Base-by-base conservation (phyloP, 1,284 basidiomycete genomes). In the Neolentinus lepideus region DNA sequence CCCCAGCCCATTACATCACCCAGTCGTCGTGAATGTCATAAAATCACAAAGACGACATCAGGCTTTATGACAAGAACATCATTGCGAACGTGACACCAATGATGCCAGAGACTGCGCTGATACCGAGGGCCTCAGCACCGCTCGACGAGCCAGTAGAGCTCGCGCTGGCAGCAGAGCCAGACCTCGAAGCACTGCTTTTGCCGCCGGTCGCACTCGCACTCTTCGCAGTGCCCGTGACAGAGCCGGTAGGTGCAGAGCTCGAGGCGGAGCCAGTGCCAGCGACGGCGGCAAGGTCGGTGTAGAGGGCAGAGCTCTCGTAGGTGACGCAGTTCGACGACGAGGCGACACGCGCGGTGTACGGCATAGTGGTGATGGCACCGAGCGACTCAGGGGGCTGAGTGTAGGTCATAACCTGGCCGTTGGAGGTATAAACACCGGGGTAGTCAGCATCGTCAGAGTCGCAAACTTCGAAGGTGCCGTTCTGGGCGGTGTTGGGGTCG, bases 361-460 rank as follows among this genome's bases (percentile, higher is more conserved):
- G 72, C 11, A 75, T 66, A 21, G 68, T 71, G 51, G 57, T 59
- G 53, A 67, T 68, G 1, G 67, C 61, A 11, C 69, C 65, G 19
- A 71, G 64, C 21, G 67, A 67, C 29, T 69, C 67, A 45, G 71
- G 69, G 6, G 67, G 68, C 63, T 71, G 70, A 19, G 60, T 64
- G 24, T 38, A 43, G 21, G 54, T 55, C 56, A 24, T 54, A 52
- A 62, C 63, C 31, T 60, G 54, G 21, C 67, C 68, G 53, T 64
- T 57, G n/a, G 59, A 65, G 25, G 66, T 65, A 61, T 70, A 73
- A 26, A 66, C 60, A 26, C 71, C 70, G 8, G 70, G 69, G 53
- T 60, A 62, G 59, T 80, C 77, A 70, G 84, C 81, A 63, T 81
- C 75, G 21, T 89, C 85, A 38, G 84, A 83, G 25, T 74, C 64